Conservation (phyloP, 2,329 filamentous ascomycete species). For the Aspergillus unguis region DNA sequence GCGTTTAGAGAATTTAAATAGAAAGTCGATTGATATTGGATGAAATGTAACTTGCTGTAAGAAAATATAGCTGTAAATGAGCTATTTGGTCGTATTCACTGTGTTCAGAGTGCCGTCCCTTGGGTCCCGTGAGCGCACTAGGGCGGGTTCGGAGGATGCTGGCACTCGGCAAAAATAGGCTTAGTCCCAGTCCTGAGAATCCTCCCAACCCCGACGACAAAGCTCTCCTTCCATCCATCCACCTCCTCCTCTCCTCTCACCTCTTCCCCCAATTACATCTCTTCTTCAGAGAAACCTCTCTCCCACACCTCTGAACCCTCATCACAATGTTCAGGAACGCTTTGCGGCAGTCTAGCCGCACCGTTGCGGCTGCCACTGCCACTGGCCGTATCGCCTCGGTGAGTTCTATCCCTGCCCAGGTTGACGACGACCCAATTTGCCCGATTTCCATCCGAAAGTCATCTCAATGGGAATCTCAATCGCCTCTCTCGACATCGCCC, state of each 20-base stretch:
- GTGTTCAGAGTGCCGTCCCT: conserved; percentile 5
- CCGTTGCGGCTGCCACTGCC: conserved; percentile 89
- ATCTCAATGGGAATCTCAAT: conserved; percentile 32
- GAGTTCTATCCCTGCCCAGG: conserved; percentile 61
- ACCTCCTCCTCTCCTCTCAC: conserved; percentile 41
- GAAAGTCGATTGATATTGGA: neutral
- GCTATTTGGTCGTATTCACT: neutral
- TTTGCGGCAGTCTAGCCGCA: conserved; percentile 93
- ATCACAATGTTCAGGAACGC: conserved; percentile 94
- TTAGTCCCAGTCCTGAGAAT: conserved; percentile 41
- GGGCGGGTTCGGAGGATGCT: conserved; percentile 39
- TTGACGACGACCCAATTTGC: conserved; percentile 31
- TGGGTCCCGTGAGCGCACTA: conserved; percentile 30
- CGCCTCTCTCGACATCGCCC: conserved; percentile 20
- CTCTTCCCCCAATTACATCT: conserved; percentile 42
- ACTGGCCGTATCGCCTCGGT: conserved; percentile 88
- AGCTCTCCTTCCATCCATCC: conserved; percentile 43
- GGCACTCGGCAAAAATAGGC: conserved; percentile 38
- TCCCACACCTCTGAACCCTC: conserved; percentile 42
- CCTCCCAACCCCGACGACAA: conserved; percentile 40
- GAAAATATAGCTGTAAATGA: neutral
- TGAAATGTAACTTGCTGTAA: conserved; percentile 2
- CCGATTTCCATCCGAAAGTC: conserved; percentile 31
- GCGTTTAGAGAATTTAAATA: neutral
- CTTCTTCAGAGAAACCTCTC: conserved; percentile 42